Conservation (phyloP, 1,284 basidiomycete genomes). For the Entoloma clypeatum region DNA sequence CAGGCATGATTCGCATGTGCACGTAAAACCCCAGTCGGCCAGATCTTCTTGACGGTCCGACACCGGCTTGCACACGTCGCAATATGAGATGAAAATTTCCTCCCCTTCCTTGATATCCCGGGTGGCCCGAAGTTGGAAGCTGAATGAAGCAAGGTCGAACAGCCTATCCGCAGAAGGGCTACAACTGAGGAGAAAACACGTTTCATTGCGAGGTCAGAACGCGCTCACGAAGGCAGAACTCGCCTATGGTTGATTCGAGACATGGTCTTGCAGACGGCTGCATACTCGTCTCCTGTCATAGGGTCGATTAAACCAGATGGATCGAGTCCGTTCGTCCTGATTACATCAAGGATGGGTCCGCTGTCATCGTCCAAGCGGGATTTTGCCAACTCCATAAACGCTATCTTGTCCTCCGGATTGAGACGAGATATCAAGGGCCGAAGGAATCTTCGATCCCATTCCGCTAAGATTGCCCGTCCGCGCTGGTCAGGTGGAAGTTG, state of each 20-base stretch:
- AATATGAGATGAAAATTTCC: constrained; percentile 25
- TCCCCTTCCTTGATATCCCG: constrained; percentile 22
- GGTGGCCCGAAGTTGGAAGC: constrained; percentile 22
- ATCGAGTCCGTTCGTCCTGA: constrained; percentile 24
- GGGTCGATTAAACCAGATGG: constrained; percentile 13
- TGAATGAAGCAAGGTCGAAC: constrained; percentile 23
- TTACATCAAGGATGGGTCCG: constrained; percentile 19
- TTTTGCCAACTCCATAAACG: constrained; percentile 20
- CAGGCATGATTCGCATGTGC: constrained; percentile 17
- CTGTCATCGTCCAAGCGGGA: constrained; percentile 21
- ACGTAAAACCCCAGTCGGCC: constrained; percentile 18
- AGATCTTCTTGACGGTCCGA: constrained; percentile 19
- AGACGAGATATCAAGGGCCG: constrained; percentile 15
- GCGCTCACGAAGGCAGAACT: neutral
- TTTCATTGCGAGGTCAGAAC: neutral
- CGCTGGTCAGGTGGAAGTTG: constrained; percentile 8
- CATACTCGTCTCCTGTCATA: constrained; percentile 14
- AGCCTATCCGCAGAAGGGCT: constrained; percentile 22
- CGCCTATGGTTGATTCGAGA: constrained; percentile 29
- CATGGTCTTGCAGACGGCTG: constrained; percentile 21
- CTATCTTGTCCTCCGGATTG: constrained; percentile 13
- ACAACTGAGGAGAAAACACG: constrained; percentile 16
- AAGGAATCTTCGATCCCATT: constrained; percentile 18
- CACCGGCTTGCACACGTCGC: constrained; percentile 14
- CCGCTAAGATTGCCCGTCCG: constrained; percentile 5